A percentile compares a stretch with the other conserved stretches of the same genome.
These are phyloP conservation scores for Plasmodium gonderi DNA, from an alignment of 169 alveolate genomes.

Conservation along the genomic window DNA sequence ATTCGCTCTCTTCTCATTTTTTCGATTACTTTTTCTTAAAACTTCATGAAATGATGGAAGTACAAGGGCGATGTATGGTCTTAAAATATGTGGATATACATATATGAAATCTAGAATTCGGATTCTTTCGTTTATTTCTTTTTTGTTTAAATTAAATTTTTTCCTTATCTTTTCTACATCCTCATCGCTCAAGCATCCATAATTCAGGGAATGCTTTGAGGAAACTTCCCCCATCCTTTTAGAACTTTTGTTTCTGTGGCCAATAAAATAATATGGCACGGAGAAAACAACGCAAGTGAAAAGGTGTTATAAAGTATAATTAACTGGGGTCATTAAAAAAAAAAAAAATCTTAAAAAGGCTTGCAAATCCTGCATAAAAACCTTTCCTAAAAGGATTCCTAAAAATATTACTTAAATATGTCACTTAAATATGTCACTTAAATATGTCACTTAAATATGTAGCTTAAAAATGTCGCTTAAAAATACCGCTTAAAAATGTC, in stretches of 20 bases:
- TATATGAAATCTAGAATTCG: conserved; percentile 46
- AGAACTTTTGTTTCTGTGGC: neutral
- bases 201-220: conserved; percentile 30
- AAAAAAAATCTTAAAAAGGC: neutral
- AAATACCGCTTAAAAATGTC: neutral
- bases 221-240: conserved; percentile 73
- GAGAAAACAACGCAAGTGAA: too few relatives aligned
- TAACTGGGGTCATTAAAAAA: neutral
- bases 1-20: neutral
- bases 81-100: conserved; percentile 54
- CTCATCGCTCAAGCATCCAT: conserved; percentile 59
- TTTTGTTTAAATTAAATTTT: conserved; percentile 48
- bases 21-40: conserved; percentile 10
- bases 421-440: too few relatives aligned
- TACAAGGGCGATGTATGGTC: conserved; percentile 69
- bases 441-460: neutral
- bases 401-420: too few relatives aligned
- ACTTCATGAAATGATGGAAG: conserved; percentile 67
- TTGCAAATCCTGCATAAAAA: too few relatives aligned
- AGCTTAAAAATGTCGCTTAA: neutral
- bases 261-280: too few relatives aligned
- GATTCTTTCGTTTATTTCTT: conserved; percentile 47
- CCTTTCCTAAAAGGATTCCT: too few relatives aligned
- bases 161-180: conserved; percentile 58
- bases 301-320: neutral